Conservation (phyloP, 306 rosid species). For the Trifolium pratense region DNA sequence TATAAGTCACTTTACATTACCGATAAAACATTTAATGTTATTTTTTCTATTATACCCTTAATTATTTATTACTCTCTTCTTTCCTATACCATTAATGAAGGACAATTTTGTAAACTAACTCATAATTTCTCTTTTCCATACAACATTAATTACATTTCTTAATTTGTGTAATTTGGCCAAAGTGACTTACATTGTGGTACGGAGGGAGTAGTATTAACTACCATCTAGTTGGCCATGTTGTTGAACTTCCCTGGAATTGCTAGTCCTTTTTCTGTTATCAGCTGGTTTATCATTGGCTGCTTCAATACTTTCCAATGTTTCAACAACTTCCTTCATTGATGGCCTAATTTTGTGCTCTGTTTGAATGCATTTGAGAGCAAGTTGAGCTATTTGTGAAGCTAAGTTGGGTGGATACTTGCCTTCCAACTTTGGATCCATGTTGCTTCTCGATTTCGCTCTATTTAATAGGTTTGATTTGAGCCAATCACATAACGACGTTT, state of each 20-base stretch:
- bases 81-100: too few relatives aligned
- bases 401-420: slow-evolving; percentile 81
- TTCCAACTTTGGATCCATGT: slow-evolving; percentile 74
- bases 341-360: slow-evolving; percentile 69
- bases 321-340: slow-evolving; percentile 80
- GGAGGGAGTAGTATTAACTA: slow-evolving; percentile 29
- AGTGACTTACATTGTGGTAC: too few relatives aligned
- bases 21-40: too few relatives aligned
- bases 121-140: too few relatives aligned
- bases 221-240: slow-evolving; percentile 48
- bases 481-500: slow-evolving; percentile 60
- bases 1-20: too few relatives aligned
- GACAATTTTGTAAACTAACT: too few relatives aligned
- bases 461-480: slow-evolving; percentile 67
- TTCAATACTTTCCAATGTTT: slow-evolving; percentile 63
- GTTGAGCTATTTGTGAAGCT: slow-evolving; percentile 64
- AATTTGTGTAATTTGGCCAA: too few relatives aligned
- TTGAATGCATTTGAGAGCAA: slow-evolving; percentile 72
- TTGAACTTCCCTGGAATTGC: slow-evolving; percentile 43
- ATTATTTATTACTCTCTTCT: too few relatives aligned
- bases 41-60: too few relatives aligned
- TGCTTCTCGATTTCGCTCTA: slow-evolving; percentile 59
- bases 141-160: too few relatives aligned
- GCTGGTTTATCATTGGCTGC: slow-evolving; percentile 57
- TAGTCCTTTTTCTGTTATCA: slow-evolving; percentile 46